These are phyloP conservation scores for Diplodia corticola DNA, from an alignment of 2,329 filamentous ascomycete species.

Conservation along the genomic window DNA sequence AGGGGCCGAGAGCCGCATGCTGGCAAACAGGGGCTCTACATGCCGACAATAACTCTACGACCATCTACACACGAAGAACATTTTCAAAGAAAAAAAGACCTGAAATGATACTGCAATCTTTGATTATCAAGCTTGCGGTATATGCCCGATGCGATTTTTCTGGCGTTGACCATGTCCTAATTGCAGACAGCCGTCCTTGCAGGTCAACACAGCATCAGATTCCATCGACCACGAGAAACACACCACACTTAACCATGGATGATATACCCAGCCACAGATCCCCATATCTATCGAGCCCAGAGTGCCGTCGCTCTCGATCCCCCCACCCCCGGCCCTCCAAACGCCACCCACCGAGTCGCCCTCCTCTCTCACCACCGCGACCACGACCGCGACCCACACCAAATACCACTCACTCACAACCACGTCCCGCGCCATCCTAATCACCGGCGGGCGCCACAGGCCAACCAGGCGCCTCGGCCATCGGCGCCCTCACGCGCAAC, in stretches of 20 bases:
- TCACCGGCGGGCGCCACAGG: conserved; percentile 50
- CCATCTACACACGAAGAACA: no score
- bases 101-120: not conserved
- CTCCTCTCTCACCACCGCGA: not conserved
- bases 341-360: not conserved
- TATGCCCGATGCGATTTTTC: no score
- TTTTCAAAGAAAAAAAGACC: not conserved
- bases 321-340: not conserved
- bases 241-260: not conserved
- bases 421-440: conserved; percentile 38
- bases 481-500: conserved; percentile 37
- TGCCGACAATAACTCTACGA: not conserved
- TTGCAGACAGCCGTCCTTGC: not conserved
- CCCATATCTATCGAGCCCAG: no score
- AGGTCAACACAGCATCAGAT: not conserved
- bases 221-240: not conserved
- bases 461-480: conserved; percentile 46
- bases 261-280: not conserved
- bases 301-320: no score
- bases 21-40: not conserved
- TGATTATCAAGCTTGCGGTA: not conserved
- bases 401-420: not conserved
- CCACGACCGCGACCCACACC: not conserved
- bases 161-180: not conserved
- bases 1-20: not conserved